Conservation (phyloP, 2,329 filamentous ascomycete genomes). For the Calonectria fujianensis region DNA sequence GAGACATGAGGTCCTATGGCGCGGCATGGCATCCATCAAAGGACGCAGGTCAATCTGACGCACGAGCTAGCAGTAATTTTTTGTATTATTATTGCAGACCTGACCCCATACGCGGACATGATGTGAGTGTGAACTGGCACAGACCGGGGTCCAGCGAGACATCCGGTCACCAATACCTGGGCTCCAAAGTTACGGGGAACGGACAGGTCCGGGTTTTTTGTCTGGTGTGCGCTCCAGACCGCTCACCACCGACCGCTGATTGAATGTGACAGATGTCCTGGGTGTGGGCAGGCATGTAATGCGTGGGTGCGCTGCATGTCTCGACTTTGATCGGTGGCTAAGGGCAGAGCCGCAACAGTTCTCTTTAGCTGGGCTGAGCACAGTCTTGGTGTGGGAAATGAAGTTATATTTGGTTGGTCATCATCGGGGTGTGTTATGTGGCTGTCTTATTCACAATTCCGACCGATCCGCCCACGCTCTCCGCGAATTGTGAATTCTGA, state of each 20-base stretch:
- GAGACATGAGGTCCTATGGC: conserved; percentile 25
- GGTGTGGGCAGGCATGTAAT: conserved; percentile 11
- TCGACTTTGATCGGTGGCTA: conserved; percentile 24
- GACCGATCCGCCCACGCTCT: not conserved
- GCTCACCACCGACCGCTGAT: conserved; percentile 18
- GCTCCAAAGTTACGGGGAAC: conserved; percentile 6
- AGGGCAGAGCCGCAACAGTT: conserved; percentile 32
- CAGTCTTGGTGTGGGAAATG: conserved; percentile 10
- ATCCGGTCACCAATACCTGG: conserved; percentile 37
- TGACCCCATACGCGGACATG: conserved; percentile 34
- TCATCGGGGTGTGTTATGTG: not conserved
- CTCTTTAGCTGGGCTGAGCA: not conserved
- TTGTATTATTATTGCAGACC: conserved; percentile 24
- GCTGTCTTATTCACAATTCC: not conserved
- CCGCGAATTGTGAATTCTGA: not conserved
- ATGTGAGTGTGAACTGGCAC: conserved; percentile 39
- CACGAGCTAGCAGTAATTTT: conserved; percentile 11
- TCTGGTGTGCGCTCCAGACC: conserved; percentile 25
- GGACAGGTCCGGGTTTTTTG: conserved; percentile 17
- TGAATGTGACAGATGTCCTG: conserved; percentile 16
- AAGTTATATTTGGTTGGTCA: not conserved
- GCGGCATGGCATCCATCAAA: conserved; percentile 26
- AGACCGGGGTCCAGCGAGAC: conserved; percentile 40
- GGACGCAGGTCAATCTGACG: conserved; percentile 16
- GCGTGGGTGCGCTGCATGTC: conserved; percentile 29